Conservation (phyloP, 768 basidiomycete species). For the Tylopilus plumbeoviolaceoides region DNA sequence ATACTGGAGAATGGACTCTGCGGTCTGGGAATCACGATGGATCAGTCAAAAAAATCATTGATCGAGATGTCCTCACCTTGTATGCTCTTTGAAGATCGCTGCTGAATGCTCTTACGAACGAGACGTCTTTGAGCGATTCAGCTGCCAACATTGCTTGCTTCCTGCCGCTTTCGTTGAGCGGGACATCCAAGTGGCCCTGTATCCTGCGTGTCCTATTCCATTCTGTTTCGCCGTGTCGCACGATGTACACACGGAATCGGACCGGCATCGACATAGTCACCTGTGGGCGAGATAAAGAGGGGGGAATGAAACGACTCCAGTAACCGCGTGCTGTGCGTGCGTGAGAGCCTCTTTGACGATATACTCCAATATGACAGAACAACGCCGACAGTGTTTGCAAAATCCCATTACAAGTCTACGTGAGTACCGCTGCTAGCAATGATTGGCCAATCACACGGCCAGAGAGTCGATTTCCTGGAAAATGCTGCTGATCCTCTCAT, state of each 20-base stretch:
- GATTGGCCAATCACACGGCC: conserved; percentile 17
- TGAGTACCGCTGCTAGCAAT: neutral
- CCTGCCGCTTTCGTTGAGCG: conserved; percentile 57
- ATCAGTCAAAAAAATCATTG: neutral
- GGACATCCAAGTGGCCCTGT: conserved; percentile 73
- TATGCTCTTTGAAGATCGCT: conserved; percentile 71
- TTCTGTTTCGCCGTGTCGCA: conserved; percentile 78
- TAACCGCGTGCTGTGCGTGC: too few species aligned
- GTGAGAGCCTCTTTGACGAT: neutral
- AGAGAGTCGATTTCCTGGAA: conserved; percentile 45
- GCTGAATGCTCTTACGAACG: conserved; percentile 57
- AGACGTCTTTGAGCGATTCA: conserved; percentile 46
- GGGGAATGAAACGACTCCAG: neutral
- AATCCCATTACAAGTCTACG: neutral
- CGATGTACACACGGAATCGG: conserved; percentile 52
- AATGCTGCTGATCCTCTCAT: conserved; percentile 54
- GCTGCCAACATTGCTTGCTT: conserved; percentile 58
- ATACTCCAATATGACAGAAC: too few species aligned
- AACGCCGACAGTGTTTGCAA: neutral
- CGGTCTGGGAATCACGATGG: conserved; percentile 45
- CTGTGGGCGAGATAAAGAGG: neutral
- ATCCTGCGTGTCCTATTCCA: conserved; percentile 59
- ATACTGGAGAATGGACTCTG: conserved; percentile 53
- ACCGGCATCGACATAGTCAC: conserved; percentile 20
- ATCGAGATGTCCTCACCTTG: conserved; percentile 42